Percentiles rank a stretch among this genome's conserved stretches.
phyloP scores from a whole-genome alignment of 371 early-diverging fungal species.

The Haplosporangium sp. region DNA sequence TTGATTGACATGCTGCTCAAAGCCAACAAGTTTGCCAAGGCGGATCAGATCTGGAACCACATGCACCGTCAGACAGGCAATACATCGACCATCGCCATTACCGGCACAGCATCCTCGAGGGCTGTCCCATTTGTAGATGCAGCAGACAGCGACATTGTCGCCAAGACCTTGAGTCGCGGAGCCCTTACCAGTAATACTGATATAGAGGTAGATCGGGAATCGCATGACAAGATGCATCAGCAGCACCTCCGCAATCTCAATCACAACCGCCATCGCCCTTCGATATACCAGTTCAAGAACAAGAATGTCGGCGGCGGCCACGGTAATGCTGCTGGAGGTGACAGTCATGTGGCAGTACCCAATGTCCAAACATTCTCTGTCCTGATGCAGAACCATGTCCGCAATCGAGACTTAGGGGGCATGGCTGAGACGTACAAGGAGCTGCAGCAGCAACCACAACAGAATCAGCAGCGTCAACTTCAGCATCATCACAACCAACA shows the following conservation, averaged over 20 bases:
- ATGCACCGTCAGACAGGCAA: conserved; percentile 16
- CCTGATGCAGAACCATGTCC: conserved; percentile 33
- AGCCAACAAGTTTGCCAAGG: conserved; percentile 37
- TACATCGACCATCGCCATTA: not conserved
- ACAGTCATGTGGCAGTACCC: not conserved
- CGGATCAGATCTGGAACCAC: conserved; percentile 38
- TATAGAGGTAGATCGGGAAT: no score
- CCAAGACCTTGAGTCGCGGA: conserved; percentile 5
- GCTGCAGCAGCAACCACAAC: conserved; percentile 1
- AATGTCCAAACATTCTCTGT: conserved; percentile 47
- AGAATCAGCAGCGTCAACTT: not conserved
- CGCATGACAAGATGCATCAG: no score
- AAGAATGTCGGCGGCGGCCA: no score
- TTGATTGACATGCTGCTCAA: conserved; percentile 32
- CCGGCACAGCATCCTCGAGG: not conserved
- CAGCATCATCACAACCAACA: conserved; percentile 2
- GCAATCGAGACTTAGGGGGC: conserved; percentile 20
- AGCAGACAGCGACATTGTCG: not conserved
- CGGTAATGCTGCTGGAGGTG: not conserved
- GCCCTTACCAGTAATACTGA: no score
- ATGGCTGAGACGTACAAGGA: conserved; percentile 24
- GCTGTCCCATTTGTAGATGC: not conserved
- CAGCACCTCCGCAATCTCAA: not conserved
- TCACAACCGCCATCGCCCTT: not conserved
- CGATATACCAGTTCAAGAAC: no score